Base-by-base conservation (phyloP, 441 rosid genomes). In the Bocquillonia castaneifolia region DNA sequence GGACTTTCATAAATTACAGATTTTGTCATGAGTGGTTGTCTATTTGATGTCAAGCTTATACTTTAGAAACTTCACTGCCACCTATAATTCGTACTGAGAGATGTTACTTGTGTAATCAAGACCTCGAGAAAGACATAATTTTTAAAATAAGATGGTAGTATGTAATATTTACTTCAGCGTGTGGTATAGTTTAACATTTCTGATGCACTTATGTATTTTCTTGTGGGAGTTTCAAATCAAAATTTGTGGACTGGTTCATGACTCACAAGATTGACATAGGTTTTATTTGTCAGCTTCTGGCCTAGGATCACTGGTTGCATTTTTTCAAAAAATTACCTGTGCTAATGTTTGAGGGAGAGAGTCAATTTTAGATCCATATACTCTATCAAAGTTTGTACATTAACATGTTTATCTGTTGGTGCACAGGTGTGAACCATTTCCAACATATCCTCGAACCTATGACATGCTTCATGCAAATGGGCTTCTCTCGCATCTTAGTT, bases 391-490 rank as follows among this genome's bases (percentile, higher is more conserved):
- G 50, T 45, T 57, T 34, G 48, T 44, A 5, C 20, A 53, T n/a
- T n/a, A 8, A 22, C 28, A 6, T 42, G 28, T 70, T 17, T 60
- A 45, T 71, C 64, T 68, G 12, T 48, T 81, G 73, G 39, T 63
- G 57, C 12, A 28, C 81, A 93, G 99, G 99, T 94, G 99, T 74
- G 98, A 94, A 74, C 89, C 98, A 47, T 94, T 94, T 82, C 98
- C 99, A 39, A 94, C 99, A 5, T 94, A 94, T 72, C 97, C 98
- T 26, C 83, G 99, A 68, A 92, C 99, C 62, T 94, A 94, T 63
- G 99, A 94, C 74, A 71, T 94, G 92, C 96, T 94, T 77, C 97
- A 92, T 62, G 99, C 94, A 73, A 79, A 87, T 77, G 97, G 87
- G 58, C 90, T 94, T 54, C 90, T 94, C 64, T 83, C 99, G 36